A percentile compares a stretch with the other conserved stretches of the same genome.
Evolutionary conservation across 2,329 filamentous ascomycete genomes (phyloP).

Genomic region (Pleoardoris graminearum): DNA sequence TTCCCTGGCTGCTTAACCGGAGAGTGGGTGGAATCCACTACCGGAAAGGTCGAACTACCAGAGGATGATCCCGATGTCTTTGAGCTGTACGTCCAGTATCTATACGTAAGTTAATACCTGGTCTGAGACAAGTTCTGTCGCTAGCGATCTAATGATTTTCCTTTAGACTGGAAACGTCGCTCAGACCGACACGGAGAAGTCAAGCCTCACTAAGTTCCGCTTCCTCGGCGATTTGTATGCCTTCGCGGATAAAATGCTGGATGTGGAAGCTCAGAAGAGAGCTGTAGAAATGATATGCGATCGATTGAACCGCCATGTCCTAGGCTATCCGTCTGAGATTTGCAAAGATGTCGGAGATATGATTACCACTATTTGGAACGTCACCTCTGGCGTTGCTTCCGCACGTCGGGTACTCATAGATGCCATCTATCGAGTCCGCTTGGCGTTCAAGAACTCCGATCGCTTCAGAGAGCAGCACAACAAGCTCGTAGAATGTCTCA

Average conservation of each 20-base stretch:
- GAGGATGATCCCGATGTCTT: slow-evolving; percentile 5
- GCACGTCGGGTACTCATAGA: not conserved
- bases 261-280: not conserved
- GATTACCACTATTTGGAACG: not conserved
- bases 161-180: not conserved
- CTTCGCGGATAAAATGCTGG: not conserved
- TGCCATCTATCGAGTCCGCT: not conserved
- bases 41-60: not conserved
- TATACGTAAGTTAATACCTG: not conserved
- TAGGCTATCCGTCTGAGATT: too few relatives aligned
- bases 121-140: not conserved
- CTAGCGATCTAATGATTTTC: too few relatives aligned
- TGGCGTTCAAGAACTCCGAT: too few relatives aligned
- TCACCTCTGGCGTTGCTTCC: not conserved
- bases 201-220: not conserved
- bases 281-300: not conserved
- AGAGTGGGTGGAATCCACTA: not conserved
- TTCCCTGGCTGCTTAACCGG: not conserved
- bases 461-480: too few relatives aligned
- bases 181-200: not conserved
- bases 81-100: not conserved
- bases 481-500: too few relatives aligned
- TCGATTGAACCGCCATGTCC: not conserved
- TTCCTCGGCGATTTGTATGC: not conserved
- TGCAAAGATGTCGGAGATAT: not conserved